phyloP scores from a whole-genome alignment of 1,139 yeast genomes.

The Meyerozyma smithsonii region DNA sequence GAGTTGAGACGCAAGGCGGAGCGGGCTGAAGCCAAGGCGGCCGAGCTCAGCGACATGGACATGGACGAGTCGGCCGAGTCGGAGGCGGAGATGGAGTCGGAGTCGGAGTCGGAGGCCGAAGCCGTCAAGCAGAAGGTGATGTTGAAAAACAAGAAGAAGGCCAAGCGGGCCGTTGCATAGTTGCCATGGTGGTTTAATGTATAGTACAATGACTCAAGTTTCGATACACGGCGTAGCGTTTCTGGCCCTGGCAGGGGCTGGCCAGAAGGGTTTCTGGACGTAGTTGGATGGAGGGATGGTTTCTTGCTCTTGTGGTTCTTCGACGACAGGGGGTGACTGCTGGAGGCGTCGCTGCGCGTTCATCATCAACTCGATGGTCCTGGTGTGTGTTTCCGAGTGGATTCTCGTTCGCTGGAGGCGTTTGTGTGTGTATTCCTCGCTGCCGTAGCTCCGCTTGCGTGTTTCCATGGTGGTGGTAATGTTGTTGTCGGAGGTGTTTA shows the following conservation, averaged over 20 bases:
- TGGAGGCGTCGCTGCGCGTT: conserved; percentile 7
- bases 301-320: neutral
- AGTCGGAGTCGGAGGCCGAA: conserved; percentile 26
- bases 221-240: neutral
- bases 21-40: conserved; percentile 58
- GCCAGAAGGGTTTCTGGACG: conserved; percentile 14
- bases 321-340: neutral
- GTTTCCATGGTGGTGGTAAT: too few species aligned
- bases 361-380: conserved; percentile 12
- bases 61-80: conserved; percentile 21
- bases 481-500: too few species aligned
- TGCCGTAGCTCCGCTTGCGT: neutral
- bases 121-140: conserved; percentile 18
- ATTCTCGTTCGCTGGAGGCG: conserved; percentile 7
- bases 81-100: conserved; percentile 41
- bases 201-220: conserved; percentile 3
- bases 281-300: conserved; percentile 1
- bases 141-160: conserved; percentile 32
- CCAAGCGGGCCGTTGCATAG: conserved; percentile 3
- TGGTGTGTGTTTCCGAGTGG: conserved; percentile 9
- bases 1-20: conserved; percentile 81
- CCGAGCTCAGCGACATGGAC: conserved; percentile 41
- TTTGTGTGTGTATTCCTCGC: conserved; percentile 3
- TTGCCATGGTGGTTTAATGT: conserved; percentile 3
- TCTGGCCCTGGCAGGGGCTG: conserved; percentile 7